Percentiles rank a stretch among this genome's conserved stretches.
Conservation (phyloP, 768 basidiomycete genomes). For the Boletus speciosus region DNA sequence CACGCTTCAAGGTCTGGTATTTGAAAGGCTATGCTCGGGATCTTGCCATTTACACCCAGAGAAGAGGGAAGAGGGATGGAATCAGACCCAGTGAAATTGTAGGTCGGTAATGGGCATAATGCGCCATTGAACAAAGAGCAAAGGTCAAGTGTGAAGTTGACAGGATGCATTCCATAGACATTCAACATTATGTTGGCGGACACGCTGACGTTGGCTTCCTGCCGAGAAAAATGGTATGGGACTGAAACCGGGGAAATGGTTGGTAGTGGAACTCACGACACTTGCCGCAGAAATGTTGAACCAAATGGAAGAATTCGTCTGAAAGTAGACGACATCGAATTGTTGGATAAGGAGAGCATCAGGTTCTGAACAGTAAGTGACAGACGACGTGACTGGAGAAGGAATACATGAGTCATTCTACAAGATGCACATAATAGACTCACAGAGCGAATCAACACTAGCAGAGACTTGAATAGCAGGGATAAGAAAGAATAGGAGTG, state of each 20-base stretch:
- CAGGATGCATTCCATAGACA: conserved; percentile 79
- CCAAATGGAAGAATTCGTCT: conserved; percentile 64
- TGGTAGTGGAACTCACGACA: conserved; percentile 55
- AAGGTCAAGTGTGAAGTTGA: conserved; percentile 85
- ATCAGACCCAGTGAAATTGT: conserved; percentile 86
- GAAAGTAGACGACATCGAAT: conserved; percentile 71
- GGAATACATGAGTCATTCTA: conserved; percentile 3
- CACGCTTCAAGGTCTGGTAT: conserved; percentile 88
- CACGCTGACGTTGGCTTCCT: conserved; percentile 78
- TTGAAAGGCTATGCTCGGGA: conserved; percentile 79
- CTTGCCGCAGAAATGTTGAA: conserved; percentile 88
- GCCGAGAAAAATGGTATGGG: conserved; percentile 10
- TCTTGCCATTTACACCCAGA: conserved; percentile 47
- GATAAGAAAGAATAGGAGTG: conserved; percentile 39
- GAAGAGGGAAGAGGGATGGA: conserved; percentile 61
- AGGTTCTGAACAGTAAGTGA: conserved; percentile 82
- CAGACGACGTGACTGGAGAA: conserved; percentile 72
- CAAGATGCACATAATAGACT: conserved; percentile 27
- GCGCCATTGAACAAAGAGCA: conserved; percentile 75
- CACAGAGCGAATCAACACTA: conserved; percentile 58
- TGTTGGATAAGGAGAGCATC: conserved; percentile 75
- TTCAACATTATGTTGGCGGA: conserved; percentile 78
- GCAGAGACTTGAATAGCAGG: conserved; percentile 43
- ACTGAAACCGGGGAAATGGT: background rate
- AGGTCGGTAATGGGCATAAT: conserved; percentile 77